Evolutionary conservation across 768 basidiomycete genomes (phyloP).

Genomic region (Pleurotus djamor): DNA sequence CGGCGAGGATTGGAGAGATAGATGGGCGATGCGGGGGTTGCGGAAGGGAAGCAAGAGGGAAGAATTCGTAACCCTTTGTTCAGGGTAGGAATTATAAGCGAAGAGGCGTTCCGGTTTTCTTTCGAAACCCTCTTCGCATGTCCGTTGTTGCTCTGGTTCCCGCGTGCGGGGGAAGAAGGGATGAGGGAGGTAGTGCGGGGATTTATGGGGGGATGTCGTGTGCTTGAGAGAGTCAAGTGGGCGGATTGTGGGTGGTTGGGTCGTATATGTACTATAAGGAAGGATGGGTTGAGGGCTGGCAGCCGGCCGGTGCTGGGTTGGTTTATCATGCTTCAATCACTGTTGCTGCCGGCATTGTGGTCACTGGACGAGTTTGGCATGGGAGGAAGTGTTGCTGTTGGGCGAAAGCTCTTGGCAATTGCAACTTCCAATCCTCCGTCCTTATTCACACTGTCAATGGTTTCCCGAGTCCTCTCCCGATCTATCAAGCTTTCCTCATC

Average conservation of each 20-base stretch:
- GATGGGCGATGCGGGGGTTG: not conserved
- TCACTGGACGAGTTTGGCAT: not conserved
- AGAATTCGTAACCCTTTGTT: not conserved
- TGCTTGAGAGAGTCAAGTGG: not conserved
- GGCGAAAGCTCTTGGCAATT: not conserved
- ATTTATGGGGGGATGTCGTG: not conserved
- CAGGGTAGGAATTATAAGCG: conserved; percentile 6
- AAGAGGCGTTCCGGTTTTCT: not conserved
- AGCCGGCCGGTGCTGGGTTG: not conserved
- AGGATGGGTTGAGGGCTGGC: not conserved
- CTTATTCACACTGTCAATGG: not conserved
- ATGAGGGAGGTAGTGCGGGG: conserved; percentile 5
- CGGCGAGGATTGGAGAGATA: too few species aligned
- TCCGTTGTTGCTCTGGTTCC: not conserved
- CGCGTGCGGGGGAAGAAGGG: not conserved
- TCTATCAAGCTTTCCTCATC: not conserved
- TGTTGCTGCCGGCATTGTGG: not conserved
- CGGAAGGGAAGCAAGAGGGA: not conserved
- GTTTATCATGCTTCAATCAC: conserved; percentile 1
- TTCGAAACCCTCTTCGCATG: not conserved
- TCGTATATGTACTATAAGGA: not conserved
- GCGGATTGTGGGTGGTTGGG: not conserved
- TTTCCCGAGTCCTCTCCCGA: not conserved
- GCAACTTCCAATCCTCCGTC: not conserved
- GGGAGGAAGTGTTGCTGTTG: not conserved